Evolutionary conservation across 176 grass and related monocot genomes (phyloP).

Genomic region (Rhipidocladum racemiflorum): DNA sequence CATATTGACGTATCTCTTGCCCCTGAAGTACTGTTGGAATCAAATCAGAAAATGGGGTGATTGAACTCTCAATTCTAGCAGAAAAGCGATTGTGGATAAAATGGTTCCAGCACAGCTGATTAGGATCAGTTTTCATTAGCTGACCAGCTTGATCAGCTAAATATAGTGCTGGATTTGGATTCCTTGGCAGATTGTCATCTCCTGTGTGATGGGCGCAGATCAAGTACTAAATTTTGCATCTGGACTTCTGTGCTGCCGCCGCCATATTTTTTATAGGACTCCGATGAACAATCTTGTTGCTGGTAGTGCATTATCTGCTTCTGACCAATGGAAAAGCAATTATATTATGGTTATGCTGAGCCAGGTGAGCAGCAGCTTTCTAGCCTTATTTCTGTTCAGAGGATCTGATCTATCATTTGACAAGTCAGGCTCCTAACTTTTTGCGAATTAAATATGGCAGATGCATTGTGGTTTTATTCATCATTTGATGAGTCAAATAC

Average conservation of each 20-base stretch:
- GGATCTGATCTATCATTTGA: slow-evolving; percentile 9
- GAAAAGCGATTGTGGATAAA: not conserved
- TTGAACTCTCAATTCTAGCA: slow-evolving; percentile 1
- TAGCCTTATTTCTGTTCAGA: not conserved
- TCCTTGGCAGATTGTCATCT: not conserved
- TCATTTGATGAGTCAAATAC: not conserved
- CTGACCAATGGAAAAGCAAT: slow-evolving; percentile 5
- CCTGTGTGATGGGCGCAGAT: not conserved
- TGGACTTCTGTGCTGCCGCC: not conserved
- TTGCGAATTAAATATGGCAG: not conserved
- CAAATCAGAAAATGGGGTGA: slow-evolving; percentile 1
- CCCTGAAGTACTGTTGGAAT: not conserved
- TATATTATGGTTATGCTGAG: not conserved
- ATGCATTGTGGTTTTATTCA: not conserved
- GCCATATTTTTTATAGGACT: not conserved
- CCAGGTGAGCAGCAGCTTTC: not conserved
- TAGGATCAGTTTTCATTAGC: not conserved
- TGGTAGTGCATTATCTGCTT: not conserved
- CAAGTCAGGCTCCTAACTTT: not conserved
- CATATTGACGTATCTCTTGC: not conserved
- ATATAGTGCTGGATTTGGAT: slow-evolving; percentile 3
- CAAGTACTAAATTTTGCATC: slow-evolving; percentile 11
- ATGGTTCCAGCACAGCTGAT: not conserved
- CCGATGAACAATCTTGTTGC: not conserved
- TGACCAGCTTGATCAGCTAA: not conserved